Conservation (phyloP, 129 eudicot species). For the Flaveria linearis region DNA sequence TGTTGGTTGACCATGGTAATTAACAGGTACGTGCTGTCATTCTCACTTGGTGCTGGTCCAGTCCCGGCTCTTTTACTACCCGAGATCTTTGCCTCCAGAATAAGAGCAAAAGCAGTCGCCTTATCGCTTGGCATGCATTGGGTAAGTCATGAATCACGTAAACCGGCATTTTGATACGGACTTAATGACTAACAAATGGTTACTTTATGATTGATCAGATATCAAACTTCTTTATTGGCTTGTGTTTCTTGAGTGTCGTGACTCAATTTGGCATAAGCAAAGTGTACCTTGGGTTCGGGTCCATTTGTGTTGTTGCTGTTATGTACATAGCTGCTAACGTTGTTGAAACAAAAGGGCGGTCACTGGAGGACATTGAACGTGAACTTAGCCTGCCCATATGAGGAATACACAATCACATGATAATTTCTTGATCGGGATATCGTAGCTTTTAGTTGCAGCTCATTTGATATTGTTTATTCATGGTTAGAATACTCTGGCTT, state of each 20-base stretch:
- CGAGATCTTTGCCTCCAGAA: conserved; percentile 90
- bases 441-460: conserved; percentile 19
- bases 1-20: neutral
- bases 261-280: conserved; percentile 73
- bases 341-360: conserved; percentile 95
- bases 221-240: conserved; percentile 84
- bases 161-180: neutral
- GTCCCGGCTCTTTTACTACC: conserved; percentile 98
- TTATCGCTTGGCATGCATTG: conserved; percentile 95
- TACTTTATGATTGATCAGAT: conserved; percentile 48
- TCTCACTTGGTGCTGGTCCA: conserved; percentile 98
- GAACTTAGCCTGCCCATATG: conserved; percentile 67
- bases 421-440: conserved; percentile 26
- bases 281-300: conserved; percentile 89
- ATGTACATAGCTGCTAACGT: conserved; percentile 79
- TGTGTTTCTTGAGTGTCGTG: conserved; percentile 90
- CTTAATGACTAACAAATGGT: conserved; percentile 17
- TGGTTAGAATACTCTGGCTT: neutral
- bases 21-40: conserved; percentile 80
- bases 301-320: conserved; percentile 68
- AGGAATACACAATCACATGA: conserved; percentile 5
- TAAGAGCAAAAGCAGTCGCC: conserved; percentile 96
- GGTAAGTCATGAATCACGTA: conserved; percentile 50
- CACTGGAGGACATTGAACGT: conserved; percentile 90
- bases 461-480: conserved; percentile 14